Conservation (phyloP, 495 filamentous ascomycete species). For the Daldinia loculata region DNA sequence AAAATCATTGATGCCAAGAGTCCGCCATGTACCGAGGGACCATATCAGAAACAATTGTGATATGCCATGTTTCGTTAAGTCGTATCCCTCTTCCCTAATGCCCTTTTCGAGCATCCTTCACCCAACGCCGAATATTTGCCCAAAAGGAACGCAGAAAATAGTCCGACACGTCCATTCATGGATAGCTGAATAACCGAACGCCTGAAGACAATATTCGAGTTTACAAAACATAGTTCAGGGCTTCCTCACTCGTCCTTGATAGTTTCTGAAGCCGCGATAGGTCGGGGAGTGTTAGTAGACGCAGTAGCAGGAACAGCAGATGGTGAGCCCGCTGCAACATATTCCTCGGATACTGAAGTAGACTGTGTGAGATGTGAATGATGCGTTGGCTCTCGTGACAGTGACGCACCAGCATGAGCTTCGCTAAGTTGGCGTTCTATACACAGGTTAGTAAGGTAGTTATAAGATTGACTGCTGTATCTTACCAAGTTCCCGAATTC, state of each 20-base stretch:
- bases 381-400: conserved; percentile 52
- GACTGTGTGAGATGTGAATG: conserved; percentile 52
- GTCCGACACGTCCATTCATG: background rate
- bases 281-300: conserved; percentile 15
- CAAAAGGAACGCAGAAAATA: conserved; percentile 3
- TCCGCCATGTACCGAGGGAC: conserved; percentile 9
- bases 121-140: conserved; percentile 25
- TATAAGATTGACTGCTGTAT: background rate
- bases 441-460: conserved; percentile 1
- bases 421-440: conserved; percentile 53
- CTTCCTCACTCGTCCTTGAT: conserved; percentile 33
- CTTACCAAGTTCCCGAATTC: conserved; percentile 84
- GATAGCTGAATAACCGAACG: conserved; percentile 17
- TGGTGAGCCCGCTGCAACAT: conserved; percentile 23
- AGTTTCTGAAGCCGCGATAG: conserved; percentile 15
- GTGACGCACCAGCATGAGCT: conserved; percentile 45
- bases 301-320: conserved; percentile 10
- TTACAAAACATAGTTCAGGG: background rate
- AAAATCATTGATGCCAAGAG: conserved; percentile 6
- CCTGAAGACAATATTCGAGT: conserved; percentile 9
- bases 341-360: conserved; percentile 44
- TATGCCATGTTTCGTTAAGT: conserved; percentile 17
- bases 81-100: conserved; percentile 4
- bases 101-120: conserved; percentile 1
- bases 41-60: conserved; percentile 7